Conservation (phyloP, 2,329 filamentous ascomycete species). For the Fusarium sp. region DNA sequence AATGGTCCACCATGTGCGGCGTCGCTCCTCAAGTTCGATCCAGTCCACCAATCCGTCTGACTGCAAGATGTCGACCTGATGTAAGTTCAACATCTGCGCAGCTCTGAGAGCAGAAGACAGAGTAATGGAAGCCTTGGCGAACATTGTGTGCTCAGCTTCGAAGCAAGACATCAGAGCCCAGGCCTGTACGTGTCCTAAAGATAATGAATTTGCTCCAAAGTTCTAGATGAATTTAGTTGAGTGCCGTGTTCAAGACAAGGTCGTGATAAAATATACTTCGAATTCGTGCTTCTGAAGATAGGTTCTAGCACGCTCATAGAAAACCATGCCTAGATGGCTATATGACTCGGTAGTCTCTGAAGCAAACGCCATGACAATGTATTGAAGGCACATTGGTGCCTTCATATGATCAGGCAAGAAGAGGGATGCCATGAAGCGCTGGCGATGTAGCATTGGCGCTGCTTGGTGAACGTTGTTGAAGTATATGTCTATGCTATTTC, state of each 20-base stretch:
- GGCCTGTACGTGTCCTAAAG: constrained; percentile 14
- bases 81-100: constrained; percentile 12
- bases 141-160: constrained; percentile 26
- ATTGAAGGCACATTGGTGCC: constrained; percentile 25
- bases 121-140: constrained; percentile 26
- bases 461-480: constrained; percentile 8
- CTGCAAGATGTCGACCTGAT: not conserved
- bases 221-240: not conserved
- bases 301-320: constrained; percentile 9
- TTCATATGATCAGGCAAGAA: constrained; percentile 8
- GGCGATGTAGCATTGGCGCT: constrained; percentile 12
- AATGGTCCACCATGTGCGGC: constrained; percentile 29
- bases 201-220: not conserved
- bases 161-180: constrained; percentile 19
- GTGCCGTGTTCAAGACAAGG: not conserved
- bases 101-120: constrained; percentile 10
- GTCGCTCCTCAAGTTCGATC: constrained; percentile 16
- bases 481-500: constrained; percentile 9
- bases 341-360: constrained; percentile 8
- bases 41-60: not conserved
- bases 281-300: constrained; percentile 11
- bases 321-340: not conserved
- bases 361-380: constrained; percentile 27
- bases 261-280: not conserved
- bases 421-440: constrained; percentile 13